A percentile compares a stretch with the other conserved stretches of the same genome.
phyloP scores from a whole-genome alignment of 768 basidiomycete genomes.

The Paxillus ammoniavirescens region DNA sequence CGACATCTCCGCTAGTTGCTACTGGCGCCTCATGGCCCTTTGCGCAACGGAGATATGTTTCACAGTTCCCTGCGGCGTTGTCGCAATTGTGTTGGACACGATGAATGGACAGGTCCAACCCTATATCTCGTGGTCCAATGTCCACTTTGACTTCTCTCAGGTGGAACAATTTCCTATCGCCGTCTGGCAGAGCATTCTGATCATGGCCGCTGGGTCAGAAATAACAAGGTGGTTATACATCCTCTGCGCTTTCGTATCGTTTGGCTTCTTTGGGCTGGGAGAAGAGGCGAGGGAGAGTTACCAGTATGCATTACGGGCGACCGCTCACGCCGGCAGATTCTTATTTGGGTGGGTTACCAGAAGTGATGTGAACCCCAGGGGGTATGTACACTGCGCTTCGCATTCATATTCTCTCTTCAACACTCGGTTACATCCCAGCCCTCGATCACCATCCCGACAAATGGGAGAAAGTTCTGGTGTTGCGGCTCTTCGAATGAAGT shows the following conservation, averaged over 20 bases:
- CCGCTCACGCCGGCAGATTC: slow-evolving; percentile 25
- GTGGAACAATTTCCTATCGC: slow-evolving; percentile 37
- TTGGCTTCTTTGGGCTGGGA: slow-evolving; percentile 55
- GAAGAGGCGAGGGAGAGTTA: slow-evolving; percentile 49
- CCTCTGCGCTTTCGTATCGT: slow-evolving; percentile 40
- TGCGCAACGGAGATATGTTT: slow-evolving; percentile 39
- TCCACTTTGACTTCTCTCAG: slow-evolving; percentile 48
- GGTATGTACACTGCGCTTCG: no score
- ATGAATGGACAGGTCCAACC: slow-evolving; percentile 14
- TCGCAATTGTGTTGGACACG: slow-evolving; percentile 30
- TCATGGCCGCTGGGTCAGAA: slow-evolving; percentile 24
- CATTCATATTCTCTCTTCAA: no score
- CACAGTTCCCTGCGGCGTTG: slow-evolving; percentile 38
- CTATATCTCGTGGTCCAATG: slow-evolving; percentile 49
- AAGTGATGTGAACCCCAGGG: no score
- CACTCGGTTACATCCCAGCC: no score
- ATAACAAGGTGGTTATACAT: slow-evolving; percentile 41
- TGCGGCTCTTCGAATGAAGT: no score
- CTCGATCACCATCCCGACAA: no score
- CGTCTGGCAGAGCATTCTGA: slow-evolving; percentile 34
- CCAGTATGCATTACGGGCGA: slow-evolving; percentile 19
- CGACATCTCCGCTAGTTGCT: slow-evolving; percentile 42
- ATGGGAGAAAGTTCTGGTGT: no score
- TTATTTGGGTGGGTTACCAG: not conserved
- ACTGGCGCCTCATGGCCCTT: slow-evolving; percentile 51